A percentile compares a stretch with the other conserved stretches of the same genome.
Evolutionary conservation across 768 basidiomycete species (phyloP).

Genomic region (Mycena filopes): DNA sequence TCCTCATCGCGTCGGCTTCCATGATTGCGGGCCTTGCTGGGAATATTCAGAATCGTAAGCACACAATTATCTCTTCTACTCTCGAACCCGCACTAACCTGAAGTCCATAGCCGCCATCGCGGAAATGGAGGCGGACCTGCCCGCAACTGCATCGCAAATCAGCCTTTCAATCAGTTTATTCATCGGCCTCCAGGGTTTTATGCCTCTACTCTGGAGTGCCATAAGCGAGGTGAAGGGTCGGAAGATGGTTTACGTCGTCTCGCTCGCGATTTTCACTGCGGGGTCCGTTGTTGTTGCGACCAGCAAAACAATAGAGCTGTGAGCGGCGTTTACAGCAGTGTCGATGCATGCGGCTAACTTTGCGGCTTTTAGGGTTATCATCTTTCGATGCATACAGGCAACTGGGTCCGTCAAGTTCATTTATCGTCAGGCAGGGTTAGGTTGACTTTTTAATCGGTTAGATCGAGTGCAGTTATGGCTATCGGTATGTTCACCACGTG

Average conservation of each 20-base stretch:
- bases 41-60: slow-evolving; percentile 74
- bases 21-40: slow-evolving; percentile 68
- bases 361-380: slow-evolving; percentile 58
- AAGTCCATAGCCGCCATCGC: slow-evolving; percentile 67
- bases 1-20: slow-evolving; percentile 61
- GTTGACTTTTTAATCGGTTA: slow-evolving; percentile 40
- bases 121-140: slow-evolving; percentile 67
- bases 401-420: slow-evolving; percentile 56
- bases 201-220: slow-evolving; percentile 76
- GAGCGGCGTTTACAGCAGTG: too few species aligned
- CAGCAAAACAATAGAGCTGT: slow-evolving; percentile 62
- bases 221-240: slow-evolving; percentile 82
- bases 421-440: not conserved
- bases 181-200: slow-evolving; percentile 74
- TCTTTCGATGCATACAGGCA: slow-evolving; percentile 76
- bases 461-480: slow-evolving; percentile 72
- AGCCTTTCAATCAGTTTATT: slow-evolving; percentile 78
- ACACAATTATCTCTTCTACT: not conserved
- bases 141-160: slow-evolving; percentile 69
- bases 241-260: slow-evolving; percentile 69
- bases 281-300: slow-evolving; percentile 68
- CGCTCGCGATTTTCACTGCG: slow-evolving; percentile 62
- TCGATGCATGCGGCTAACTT: too few species aligned
- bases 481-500: slow-evolving; percentile 51
- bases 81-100: not conserved